Conservation (phyloP, 2,329 filamentous ascomycete genomes). For the Simplicillium sp. region DNA sequence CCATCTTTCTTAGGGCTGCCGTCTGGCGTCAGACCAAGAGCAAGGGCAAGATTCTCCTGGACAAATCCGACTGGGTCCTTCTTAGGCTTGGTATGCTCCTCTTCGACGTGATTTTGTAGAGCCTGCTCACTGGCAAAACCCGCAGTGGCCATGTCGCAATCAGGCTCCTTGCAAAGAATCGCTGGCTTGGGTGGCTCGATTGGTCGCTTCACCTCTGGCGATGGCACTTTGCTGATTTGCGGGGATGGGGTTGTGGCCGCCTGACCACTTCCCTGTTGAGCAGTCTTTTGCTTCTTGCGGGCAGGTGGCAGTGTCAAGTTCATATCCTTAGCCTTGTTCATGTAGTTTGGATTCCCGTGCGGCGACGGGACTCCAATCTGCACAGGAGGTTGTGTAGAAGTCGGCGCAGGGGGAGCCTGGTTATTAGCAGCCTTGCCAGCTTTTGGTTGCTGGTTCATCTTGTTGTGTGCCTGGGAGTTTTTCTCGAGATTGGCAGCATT, state of each 20-base stretch:
- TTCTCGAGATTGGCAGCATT: conserved; percentile 42
- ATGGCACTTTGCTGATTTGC: conserved; percentile 35
- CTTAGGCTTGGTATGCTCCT: conserved; percentile 48
- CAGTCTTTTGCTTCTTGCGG: conserved; percentile 48
- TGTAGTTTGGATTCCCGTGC: conserved; percentile 49
- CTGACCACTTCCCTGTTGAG: conserved; percentile 26
- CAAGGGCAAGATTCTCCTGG: conserved; percentile 36
- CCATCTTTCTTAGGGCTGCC: conserved; percentile 28
- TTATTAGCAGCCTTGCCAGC: conserved; percentile 29
- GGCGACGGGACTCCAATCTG: conserved; percentile 46
- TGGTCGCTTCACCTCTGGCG: conserved; percentile 31
- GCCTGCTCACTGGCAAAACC: conserved; percentile 47
- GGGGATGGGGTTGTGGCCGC: conserved; percentile 35
- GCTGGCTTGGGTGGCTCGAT: conserved; percentile 29
- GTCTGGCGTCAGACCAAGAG: conserved; percentile 42
- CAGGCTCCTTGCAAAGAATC: conserved; percentile 41
- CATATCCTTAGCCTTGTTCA: conserved; percentile 40
- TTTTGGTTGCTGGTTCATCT: conserved; percentile 27
- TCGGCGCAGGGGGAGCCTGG: conserved; percentile 47
- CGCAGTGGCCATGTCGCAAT: conserved; percentile 40
- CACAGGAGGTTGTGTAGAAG: conserved; percentile 47
- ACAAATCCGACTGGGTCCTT: conserved; percentile 45
- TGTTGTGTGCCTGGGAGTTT: conserved; percentile 37
- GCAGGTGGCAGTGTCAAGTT: conserved; percentile 46
- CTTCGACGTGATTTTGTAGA: conserved; percentile 41